These are phyloP conservation scores for Plasmodium ovale DNA, from an alignment of 169 alveolate genomes.

Conservation along the genomic window DNA sequence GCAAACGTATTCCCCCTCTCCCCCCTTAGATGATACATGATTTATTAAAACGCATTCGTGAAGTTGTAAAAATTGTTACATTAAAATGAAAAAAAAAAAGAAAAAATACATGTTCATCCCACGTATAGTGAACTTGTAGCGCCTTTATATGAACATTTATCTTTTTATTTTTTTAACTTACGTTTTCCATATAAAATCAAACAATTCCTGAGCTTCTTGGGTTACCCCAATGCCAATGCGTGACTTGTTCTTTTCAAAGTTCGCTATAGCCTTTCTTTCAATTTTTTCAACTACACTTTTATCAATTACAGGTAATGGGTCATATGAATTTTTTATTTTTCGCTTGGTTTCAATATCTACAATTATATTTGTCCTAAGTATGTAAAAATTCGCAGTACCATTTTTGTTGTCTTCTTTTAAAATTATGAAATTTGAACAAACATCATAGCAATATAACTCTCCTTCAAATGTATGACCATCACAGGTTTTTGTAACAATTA, in stretches of 20 bases:
- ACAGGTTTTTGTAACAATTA: conserved; percentile 14
- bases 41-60: no score
- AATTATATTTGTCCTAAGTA: conserved; percentile 23
- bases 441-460: conserved; percentile 61
- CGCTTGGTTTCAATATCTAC: conserved; percentile 34
- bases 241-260: conserved; percentile 31
- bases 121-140: no score
- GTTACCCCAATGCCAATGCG: conserved; percentile 72
- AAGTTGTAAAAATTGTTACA: background rate
- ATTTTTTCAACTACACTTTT: conserved; percentile 37
- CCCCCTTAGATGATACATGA: no score
- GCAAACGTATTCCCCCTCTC: background rate
- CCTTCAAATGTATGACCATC: conserved; percentile 62
- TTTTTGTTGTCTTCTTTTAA: conserved; percentile 46
- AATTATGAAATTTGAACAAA: conserved; percentile 9
- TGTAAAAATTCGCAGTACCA: conserved; percentile 64
- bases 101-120: no score
- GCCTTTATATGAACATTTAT: no score
- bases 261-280: conserved; percentile 36
- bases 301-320: conserved; percentile 29
- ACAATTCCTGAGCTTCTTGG: conserved; percentile 69
- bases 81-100: background rate
- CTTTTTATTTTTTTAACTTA: conserved; percentile 11
- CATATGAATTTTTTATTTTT: conserved; percentile 14
- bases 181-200: conserved; percentile 77